Conservation (phyloP, 805 yeast genomes). For the Kuraishia cidri region DNA sequence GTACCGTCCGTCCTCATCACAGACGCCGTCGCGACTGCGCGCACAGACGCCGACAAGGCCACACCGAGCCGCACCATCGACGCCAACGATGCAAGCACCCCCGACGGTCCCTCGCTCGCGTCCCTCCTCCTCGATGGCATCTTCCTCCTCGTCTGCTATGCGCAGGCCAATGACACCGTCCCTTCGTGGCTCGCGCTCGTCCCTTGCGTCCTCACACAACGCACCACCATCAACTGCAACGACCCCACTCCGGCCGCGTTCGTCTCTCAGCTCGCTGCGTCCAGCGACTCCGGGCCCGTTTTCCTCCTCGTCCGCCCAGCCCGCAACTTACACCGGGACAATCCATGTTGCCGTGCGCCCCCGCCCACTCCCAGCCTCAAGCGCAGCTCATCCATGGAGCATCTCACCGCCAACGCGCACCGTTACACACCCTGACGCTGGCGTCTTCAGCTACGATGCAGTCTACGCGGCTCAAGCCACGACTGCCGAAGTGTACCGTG, state of each 20-base stretch:
- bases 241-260: constrained; percentile 10
- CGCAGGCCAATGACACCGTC: constrained; percentile 5
- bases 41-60: constrained; percentile 10
- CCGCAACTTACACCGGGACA: constrained; percentile 47
- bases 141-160: constrained; percentile 1
- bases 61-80: constrained; percentile 4
- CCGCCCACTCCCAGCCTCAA: constrained; percentile 38
- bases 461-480: constrained; percentile 53
- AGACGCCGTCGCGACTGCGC: constrained; percentile 6
- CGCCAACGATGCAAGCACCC: constrained; percentile 8
- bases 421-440: constrained; percentile 43
- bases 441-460: constrained; percentile 68
- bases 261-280: constrained; percentile 7
- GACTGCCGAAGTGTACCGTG: constrained; percentile 54
- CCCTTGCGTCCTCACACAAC: constrained; percentile 8
- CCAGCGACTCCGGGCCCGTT: constrained; percentile 6
- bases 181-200: neutral
- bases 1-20: constrained; percentile 1
- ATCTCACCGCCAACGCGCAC: constrained; percentile 27
- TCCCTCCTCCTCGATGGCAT: constrained; percentile 10
- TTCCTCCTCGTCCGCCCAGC: constrained; percentile 2
- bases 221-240: constrained; percentile 11
- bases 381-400: constrained; percentile 24
- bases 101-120: constrained; percentile 9
- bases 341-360: constrained; percentile 75